Evolutionary conservation across 1,284 basidiomycete species (phyloP), one percentile per base, ranked within the genome.

Genomic region (Dichomitus squalens): DNA sequence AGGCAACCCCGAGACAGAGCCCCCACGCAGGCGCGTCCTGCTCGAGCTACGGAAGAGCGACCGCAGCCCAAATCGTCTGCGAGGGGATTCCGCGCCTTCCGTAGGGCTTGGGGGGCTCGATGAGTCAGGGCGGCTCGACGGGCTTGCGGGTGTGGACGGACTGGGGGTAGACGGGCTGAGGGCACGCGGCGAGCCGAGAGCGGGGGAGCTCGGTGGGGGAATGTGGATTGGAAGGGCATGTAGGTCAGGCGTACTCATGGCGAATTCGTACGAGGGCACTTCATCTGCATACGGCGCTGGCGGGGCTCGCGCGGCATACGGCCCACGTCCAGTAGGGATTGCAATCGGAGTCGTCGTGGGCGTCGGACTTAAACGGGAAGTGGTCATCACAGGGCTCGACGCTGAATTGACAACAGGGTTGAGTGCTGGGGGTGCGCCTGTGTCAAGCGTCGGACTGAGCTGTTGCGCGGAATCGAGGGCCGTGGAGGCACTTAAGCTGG

Each of bases 191-290:
- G 11, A 7, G 51, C 53, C 8, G 48, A 53, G 41, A 18, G 52
- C 38, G 8, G 44, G 36, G 25, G 55, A 43, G 20, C 38, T 6
- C 44, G 61, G 58, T 20, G 56, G 53, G 2, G 61, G 58, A n/a
- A 56, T 40, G 36, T 52, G 34, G 8, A 33, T 38, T 18, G 41
- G 40, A 18, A 39, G 23, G 9, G 40, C 31, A n/a, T 52, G 55
- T 0, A 59, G 51, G 29, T 63, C 52, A 4, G 61, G 61, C 16
- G 61, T 56, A 39, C 53, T 59, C 57, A 62, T 63, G 12, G 52
- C 58, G 20, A 53, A 50, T 31, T 63, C 61, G 54, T 63, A 63
- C 23, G 61, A 63, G 14, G 61, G 61, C 2, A 57, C 52, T 21
- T 54, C 61, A 4, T 63, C 61, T 6, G 47, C 9, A 23, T 58